Evolutionary conservation across 2,329 filamentous ascomycete species (phyloP).

Genomic region (Amauroascus verrucosus): DNA sequence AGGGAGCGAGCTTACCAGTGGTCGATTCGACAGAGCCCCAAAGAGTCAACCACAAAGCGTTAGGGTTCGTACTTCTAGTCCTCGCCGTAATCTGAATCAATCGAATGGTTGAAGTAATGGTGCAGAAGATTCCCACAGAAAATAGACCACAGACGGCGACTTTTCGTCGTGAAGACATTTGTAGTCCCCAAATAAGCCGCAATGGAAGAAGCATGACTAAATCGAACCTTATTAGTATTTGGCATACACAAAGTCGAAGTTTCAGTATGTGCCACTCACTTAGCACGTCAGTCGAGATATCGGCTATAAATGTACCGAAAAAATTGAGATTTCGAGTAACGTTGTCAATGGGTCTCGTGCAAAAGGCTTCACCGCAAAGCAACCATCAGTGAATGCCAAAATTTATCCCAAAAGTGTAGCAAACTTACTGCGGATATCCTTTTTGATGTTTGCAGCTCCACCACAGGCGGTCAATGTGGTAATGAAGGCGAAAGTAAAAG

Average conservation of each 20-base stretch:
- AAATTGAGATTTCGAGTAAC: conserved; percentile 19
- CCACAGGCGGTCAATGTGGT: conserved; percentile 6
- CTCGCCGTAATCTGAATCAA: conserved; percentile 26
- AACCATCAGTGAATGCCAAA: background rate
- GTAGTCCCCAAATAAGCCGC: conserved; percentile 29
- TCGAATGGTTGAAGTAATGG: conserved; percentile 21
- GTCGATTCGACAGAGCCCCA: conserved; percentile 31
- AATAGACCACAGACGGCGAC: conserved; percentile 25
- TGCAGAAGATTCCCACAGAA: conserved; percentile 22
- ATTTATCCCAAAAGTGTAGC: background rate
- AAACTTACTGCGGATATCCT: background rate
- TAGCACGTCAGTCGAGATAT: conserved; percentile 27
- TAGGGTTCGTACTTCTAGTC: conserved; percentile 20
- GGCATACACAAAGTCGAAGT: background rate
- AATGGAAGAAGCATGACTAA: conserved; percentile 32
- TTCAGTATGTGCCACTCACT: conserved; percentile 21
- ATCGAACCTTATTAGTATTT: background rate
- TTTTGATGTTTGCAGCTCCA: background rate
- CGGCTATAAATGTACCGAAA: conserved; percentile 29
- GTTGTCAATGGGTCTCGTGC: background rate
- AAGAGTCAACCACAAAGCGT: conserved; percentile 25
- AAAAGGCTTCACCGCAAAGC: background rate
- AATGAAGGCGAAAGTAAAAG: background rate
- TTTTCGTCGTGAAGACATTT: conserved; percentile 28
- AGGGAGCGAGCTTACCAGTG: conserved; percentile 22